Evolutionary conservation across 495 filamentous ascomycete species (phyloP).

Genomic region (Clohesyomyces aquaticus): DNA sequence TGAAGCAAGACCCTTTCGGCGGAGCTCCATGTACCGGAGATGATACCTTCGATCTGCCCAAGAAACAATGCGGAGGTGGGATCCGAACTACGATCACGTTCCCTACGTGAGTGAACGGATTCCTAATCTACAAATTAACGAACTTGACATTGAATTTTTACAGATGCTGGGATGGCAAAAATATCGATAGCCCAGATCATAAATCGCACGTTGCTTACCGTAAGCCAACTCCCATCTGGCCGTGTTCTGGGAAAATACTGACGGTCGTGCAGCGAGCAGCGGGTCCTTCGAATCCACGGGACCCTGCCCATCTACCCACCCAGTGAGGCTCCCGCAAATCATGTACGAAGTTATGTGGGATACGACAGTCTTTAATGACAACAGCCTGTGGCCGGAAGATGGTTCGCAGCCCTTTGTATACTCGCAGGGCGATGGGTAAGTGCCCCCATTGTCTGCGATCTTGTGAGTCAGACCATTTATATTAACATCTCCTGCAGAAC

Average conservation of each 20-base stretch:
- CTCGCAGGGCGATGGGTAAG: conserved; percentile 52
- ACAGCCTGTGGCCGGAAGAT: conserved; percentile 49
- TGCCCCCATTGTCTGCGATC: background rate
- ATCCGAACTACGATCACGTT: conserved; percentile 57
- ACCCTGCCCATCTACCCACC: conserved; percentile 54
- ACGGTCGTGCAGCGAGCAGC: background rate
- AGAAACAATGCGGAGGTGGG: conserved; percentile 50
- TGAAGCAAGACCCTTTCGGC: conserved; percentile 52
- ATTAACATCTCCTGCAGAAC: conserved; percentile 28
- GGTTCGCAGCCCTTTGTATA: conserved; percentile 55
- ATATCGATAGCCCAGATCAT: conserved; percentile 57
- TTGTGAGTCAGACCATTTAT: conserved; percentile 27
- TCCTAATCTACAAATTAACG: background rate
- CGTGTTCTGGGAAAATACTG: background rate
- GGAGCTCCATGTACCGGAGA: conserved; percentile 57
- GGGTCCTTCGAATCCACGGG: conserved; percentile 49
- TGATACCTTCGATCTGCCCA: conserved; percentile 53
- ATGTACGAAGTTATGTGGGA: conserved; percentile 60
- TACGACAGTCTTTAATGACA: conserved; percentile 51
- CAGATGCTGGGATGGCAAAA: conserved; percentile 59
- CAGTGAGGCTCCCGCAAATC: conserved; percentile 52
- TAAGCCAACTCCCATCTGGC: background rate
- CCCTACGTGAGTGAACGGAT: conserved; percentile 50
- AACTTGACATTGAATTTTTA: background rate
- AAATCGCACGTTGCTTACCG: conserved; percentile 53